Evolutionary conservation across 805 yeast species (phyloP), one percentile per base, ranked within the genome.

Genomic region (Ogataea saltuana): DNA sequence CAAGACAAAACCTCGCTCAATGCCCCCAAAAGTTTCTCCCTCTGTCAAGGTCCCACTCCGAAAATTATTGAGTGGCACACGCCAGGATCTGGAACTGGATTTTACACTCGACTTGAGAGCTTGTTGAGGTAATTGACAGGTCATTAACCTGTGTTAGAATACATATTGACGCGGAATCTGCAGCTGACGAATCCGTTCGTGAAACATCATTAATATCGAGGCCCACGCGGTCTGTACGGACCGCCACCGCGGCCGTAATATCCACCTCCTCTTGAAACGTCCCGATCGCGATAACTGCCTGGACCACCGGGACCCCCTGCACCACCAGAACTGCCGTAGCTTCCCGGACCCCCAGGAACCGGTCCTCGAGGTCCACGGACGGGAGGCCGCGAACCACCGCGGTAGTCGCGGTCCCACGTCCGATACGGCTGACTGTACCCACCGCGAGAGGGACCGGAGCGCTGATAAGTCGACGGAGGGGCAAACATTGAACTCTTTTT

Each of bases 401-500:
- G 29, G 17, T 25, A 23, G 11, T 44, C 43, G 10, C 40, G 20
- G 38, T 37, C 41, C 33, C 42, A 29, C 9, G n/a, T 25, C 31
- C 39, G 21, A 11, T 35, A 31, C 6, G 44, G 33, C 6, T 25
- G 29, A 9, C 29, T 15, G 29, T 26, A 26, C 6, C 32, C 23
- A 12, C 44, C 37, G 18, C 32, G 36, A 15, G 33, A 31, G 11
- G 11, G 27, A 10, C 29, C 19, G 1, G 40, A 8, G 9, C 45
- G 29, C 4, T 41, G 40, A 35, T 53, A 53, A 6, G 45, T 39
- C 3, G 49, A 12, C 1, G 56, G 56, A 3, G 58, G 56, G 7
- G 55, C 55, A 42, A 50, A 54, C 46, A 43, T 33, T n/a, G 43
- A 35, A 29, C 39, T 46, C 30, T 45, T 45, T 6, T 44, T 33